Evolutionary conservation across 225 moss, liverwort and hornwort species (phyloP), one percentile per base, ranked within the genome.

Genomic region (Bryum argenteum): DNA sequence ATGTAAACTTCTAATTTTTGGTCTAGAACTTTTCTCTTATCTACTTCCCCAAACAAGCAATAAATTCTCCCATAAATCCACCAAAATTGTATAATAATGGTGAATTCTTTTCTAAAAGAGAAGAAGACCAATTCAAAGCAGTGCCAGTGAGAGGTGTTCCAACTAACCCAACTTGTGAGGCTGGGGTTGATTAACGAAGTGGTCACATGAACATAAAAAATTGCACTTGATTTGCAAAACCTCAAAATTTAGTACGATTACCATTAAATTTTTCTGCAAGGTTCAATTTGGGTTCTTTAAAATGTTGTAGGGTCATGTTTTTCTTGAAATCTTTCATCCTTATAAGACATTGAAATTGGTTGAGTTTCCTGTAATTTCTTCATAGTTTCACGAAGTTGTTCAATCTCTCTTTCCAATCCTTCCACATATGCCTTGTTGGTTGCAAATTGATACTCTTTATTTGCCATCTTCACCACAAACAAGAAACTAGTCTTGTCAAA

Each of bases 71-170:
- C 8, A 58, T 18, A 41, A 68, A 69, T 10, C 23, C 42, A 22
- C 55, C 42, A 68, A 68, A 56, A 11, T 68, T 15, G 11, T 69
- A 26, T n/a, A 69, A 11, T n/a, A 42, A 26, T 41, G 10, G 22
- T 9, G 20, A 10, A 11, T 67, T 54, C 10, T 33, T 40, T 23
- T 54, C 10, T 55, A 10, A 22, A 42, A 23, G 21, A 40, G 58
- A 6, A 17, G 33, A 58, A 55, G 40, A 23, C 0, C 9, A 56
- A 17, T 38, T 38, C 8, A 66, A 67, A 67, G 8, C 0, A 0
- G 9, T 67, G 0, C 13, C 0, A 3, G 0, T 55, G 0, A 41
- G 0, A 22, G 21, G 15, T 0, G 9, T 24, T 1, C 11, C 1
- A 11, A n/a, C 5, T 18, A 57, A 24, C 8, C 4, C 8, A 26